A percentile compares a stretch with the other conserved stretches of the same genome.
These are phyloP conservation scores for Amanita pallidorosea DNA, from an alignment of 768 basidiomycete species.

Conservation along the genomic window DNA sequence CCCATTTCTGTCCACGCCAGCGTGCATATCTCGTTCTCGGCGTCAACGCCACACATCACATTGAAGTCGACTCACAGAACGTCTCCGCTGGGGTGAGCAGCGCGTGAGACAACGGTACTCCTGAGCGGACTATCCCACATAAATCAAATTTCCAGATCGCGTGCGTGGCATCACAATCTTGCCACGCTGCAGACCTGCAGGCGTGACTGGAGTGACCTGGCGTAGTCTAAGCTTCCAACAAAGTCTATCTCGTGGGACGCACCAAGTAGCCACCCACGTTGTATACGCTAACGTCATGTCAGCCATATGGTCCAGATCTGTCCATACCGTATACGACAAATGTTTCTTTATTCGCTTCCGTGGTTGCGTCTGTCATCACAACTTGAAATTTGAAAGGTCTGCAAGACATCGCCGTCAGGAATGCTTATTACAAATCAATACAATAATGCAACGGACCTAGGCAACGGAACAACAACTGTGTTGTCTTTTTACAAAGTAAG, in stretches of 20 bases:
- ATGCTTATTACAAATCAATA: conserved; percentile 3
- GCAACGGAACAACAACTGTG: too few relatives aligned
- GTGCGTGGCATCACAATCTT: background rate
- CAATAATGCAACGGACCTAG: background rate
- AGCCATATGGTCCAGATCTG: background rate
- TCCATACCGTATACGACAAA: background rate
- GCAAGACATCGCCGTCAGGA: background rate
- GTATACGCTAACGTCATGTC: background rate
- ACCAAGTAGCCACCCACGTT: background rate
- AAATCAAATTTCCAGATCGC: background rate
- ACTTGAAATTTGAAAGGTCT: background rate
- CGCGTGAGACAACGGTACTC: background rate
- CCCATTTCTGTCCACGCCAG: conserved; percentile 1
- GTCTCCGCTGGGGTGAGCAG: background rate
- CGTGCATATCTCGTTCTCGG: background rate
- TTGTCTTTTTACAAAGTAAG: background rate
- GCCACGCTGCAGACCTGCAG: background rate
- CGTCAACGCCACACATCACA: background rate
- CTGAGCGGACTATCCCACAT: background rate
- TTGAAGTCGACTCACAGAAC: background rate
- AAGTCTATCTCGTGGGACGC: background rate
- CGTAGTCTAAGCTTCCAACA: background rate
- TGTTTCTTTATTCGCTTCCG: background rate
- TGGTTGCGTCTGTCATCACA: background rate
- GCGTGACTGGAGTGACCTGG: background rate